Base-by-base conservation (phyloP, 2,329 filamentous ascomycete species). In the Phyllosticta citrichinensis region DNA sequence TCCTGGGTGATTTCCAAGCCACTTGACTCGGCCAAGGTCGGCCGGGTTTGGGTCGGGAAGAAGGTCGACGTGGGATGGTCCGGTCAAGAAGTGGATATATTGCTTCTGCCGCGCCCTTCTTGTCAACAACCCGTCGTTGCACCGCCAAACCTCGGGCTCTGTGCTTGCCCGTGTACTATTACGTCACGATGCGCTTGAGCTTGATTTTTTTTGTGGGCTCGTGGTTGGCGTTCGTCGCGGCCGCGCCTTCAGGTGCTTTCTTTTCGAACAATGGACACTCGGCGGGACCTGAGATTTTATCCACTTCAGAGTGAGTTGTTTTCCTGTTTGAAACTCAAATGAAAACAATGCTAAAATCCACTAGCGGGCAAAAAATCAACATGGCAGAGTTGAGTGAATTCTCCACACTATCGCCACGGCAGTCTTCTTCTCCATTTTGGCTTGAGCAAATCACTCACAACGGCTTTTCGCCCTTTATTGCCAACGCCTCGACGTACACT, bases 401-500 rank as follows among this genome's bases (percentile, higher is more conserved):
- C 17, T 47, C 40, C 3, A 47, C 19, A 8, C 6, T 47, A 47
- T 47, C 40, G n/a, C 40, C 17, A 47, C 12, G 40, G 14, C 40
- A 47, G 14, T n/a, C 40, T 47, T 47, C 40, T 5, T 47, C 40
- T 47, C 40, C 40, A 47, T 47, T n/a, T n/a, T 63, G 57, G 62
- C 20, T 57, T 47, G 54, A 35, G 17, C 50, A 10, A 12, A 53
- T 63, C 9, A 33, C 57, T 10, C 62, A 63, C 52, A 61, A 58
- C 27, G 62, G 62, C 30, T 20, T 30, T n/a, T 63, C 62, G 8
- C 61, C 62, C 17, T 63, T 51, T 19, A 25, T 63, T 51, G 40
- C 40, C 17, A 27, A 40, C 22, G 22, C 62, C 19, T n/a, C 24
- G 3, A 17, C 35, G 3, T 74, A 73, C 62, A 65, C 63, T 5